Evolutionary conservation across 257 asterid genomes (phyloP), one percentile per base, ranked within the genome.

Genomic region (Sherardia arvensis): DNA sequence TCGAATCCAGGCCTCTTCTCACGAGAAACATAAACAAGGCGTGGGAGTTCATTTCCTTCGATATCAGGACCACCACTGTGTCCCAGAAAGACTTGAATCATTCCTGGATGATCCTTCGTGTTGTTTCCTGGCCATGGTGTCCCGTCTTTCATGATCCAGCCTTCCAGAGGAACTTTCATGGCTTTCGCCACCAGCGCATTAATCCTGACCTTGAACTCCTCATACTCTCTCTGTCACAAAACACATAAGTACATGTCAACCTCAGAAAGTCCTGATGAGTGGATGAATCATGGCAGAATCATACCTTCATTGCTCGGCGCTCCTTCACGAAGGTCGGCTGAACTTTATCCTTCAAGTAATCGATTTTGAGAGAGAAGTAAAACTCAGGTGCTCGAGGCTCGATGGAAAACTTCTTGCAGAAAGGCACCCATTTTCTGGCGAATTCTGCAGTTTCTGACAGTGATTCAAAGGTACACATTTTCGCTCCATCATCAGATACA

Each of bases 111-210:
- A 73, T 90, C 99, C 78, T 75, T 92, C 3, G 97, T 92, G 79
- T 92, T 92, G 74, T 89, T 92, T 62, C 97, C 99, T 0, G 97
- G 99, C 99, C 99, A 92, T 11, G 99, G 99, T 47, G 97, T 92
- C 60, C 99, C 96, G 53, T 89, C 97, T 79, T 90, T 91, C 99
- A 93, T 93, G 80, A 93, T 93, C 99, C 97, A 90, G 8, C 97
- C 99, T 62, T 83, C 96, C 0, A 85, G 80, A 61, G 99, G 97
- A 69, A 90, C 93, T 72, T 93, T 93, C 49, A 74, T 64, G 14
- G 99, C 97, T 83, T 90, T 93, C 18, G 99, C 95, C 66, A 93
- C 99, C 82, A 93, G 77, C 61, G 95, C 95, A 64, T 93, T 90
- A 64, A 93, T 72, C 73, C 97, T 71, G 28, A 93, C 90, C 78